Evolutionary conservation across 2,329 filamentous ascomycete species (phyloP), one percentile per base, ranked within the genome.

Genomic region (Diaporthe capsici): DNA sequence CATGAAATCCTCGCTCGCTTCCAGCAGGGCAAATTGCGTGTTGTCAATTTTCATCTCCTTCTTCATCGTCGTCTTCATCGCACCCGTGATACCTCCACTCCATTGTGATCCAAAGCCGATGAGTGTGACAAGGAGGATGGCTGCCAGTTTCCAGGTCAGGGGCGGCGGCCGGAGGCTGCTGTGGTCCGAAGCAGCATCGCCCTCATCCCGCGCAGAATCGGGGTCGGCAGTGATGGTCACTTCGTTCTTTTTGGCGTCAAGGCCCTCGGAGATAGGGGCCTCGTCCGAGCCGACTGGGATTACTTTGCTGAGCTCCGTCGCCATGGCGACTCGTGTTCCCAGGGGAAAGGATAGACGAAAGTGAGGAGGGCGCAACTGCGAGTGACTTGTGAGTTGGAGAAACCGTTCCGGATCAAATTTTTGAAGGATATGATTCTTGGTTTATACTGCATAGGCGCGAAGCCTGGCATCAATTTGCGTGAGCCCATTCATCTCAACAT

Each of bases 1-100:
- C 88, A 92, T 92, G 75, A 92, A 92, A 79, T 92, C 87, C 77
- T 92, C 88, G 58, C 90, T 92, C 0, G 90, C 88, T 78, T 91
- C 89, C 0, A 92, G 84, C 0, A 92, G 83, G 0, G 91, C 87
- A 78, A 88, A 92, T 78, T 92, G 87, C 0, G 88, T 88, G 78
- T 92, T 92, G 80, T 88, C 88, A 79, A 92, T 92, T 31, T 72
- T 42, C 44, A 68, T 63, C 31, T 70, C 75, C 85, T 91, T 91
- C 77, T 92, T 92, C 37, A 92, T 81, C 0, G 90, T 92, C 25
- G 84, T 89, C 80, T 92, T 92, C 86, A 92, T 88, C 1, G 90
- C 90, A 13, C 88, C 88, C 0, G 89, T 91, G 1, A 92, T 88
- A 2, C 90, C 89, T n/a, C 85, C 85, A 77, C 89, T 91, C 90